Evolutionary conservation across 1,284 basidiomycete species (phyloP), one percentile per base, ranked within the genome.

Genomic region (Gymnopus androsaceus): DNA sequence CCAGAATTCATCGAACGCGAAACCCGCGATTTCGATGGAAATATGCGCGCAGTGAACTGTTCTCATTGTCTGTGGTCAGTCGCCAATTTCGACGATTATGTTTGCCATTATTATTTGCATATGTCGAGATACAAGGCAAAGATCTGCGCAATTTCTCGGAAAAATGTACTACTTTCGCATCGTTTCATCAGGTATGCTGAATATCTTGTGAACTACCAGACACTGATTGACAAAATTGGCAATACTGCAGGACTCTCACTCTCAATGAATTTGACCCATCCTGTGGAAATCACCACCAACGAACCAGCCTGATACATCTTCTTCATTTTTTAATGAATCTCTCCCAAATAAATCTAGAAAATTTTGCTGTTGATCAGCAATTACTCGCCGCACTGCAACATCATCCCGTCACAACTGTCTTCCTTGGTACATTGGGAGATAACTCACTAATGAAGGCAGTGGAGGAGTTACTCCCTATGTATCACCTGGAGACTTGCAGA

Each of bases 51-150:
- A 38, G 19, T 3, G 38, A 25, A 28, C 48, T 50, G 17, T 15
- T 50, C 36, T 30, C 48, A 3, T 38, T 50, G 17, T 37, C 48
- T 38, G 23, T 40, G 25, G 36, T 14, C 48, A 50, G 19, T n/a
- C 15, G n/a, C 19, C 48, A 50, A 27, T 19, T 50, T 2, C 34
- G 48, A 38, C 37, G 48, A 50, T 38, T 50, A 37, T 50, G 48
- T 27, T 38, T 38, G 48, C 48, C 48, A 14, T 37, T 50, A 19
- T 36, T 50, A 14, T 50, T 50, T 28, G 48, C 48, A 19, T 50
- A 50, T 27, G 30, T 50, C 48, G 48, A 50, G 48, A 25, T 50
- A 28, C 21, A 25, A 36, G 48, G 48, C 25, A 36, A 36, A 19
- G 48, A 50, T 38, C 23, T 50, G 9, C 11, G 25, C 14, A 50